These are phyloP conservation scores for Russula sp. DNA, from an alignment of 768 basidiomycete species.

Conservation along the genomic window DNA sequence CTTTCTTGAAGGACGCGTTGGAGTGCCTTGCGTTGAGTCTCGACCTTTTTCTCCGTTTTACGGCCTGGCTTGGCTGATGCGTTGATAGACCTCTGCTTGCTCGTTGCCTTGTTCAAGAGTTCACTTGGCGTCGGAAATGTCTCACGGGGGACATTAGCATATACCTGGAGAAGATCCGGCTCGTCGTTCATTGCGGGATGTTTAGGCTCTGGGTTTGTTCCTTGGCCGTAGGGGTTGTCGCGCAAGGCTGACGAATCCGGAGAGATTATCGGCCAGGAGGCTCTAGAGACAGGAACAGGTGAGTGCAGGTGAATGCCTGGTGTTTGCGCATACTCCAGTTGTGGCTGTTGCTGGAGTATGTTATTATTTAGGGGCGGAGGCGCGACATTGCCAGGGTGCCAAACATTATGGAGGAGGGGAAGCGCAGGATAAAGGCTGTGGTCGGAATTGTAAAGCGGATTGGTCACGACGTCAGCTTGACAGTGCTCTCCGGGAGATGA, in stretches of 20 bases:
- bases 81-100: constrained; percentile 16
- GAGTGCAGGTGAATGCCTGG: constrained; percentile 18
- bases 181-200: neutral
- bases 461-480: neutral
- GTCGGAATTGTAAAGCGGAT: constrained; percentile 2
- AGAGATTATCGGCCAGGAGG: constrained; percentile 15
- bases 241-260: constrained; percentile 6
- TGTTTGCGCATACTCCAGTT: constrained; percentile 9
- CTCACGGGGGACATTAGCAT: constrained; percentile 26
- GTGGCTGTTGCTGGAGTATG: neutral
- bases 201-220: neutral
- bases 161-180: constrained; percentile 22
- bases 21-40: constrained; percentile 51
- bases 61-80: constrained; percentile 3
- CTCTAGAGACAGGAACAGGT: constrained; percentile 21
- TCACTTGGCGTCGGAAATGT: constrained; percentile 62
- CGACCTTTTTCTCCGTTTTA: constrained; percentile 26
- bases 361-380: neutral
- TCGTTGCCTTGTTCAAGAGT: constrained; percentile 42
- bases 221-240: constrained; percentile 1
- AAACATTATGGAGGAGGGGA: constrained; percentile 13
- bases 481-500: constrained; percentile 2
- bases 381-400: constrained; percentile 10
- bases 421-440: constrained; percentile 8
- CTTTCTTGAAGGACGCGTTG: constrained; percentile 52